Evolutionary conservation across 495 filamentous ascomycete genomes (phyloP), one percentile per base, ranked within the genome.

Genomic region (Penicillium canescens): DNA sequence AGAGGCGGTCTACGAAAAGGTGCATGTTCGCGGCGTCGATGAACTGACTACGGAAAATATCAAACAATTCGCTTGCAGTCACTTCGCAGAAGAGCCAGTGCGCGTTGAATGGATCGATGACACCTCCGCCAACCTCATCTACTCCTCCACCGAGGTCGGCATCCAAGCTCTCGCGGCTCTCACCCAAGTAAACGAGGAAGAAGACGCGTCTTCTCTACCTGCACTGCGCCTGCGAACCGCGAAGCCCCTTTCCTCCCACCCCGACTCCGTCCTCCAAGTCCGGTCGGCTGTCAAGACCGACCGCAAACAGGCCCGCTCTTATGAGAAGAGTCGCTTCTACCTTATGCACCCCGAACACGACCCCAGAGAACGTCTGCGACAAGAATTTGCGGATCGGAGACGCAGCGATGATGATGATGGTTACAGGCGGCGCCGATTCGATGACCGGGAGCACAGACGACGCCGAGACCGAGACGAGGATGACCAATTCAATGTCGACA

Each of bases 91-190:
- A 3, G 72, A 80, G 12, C 80, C 87, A 26, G 64, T 74, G 20
- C 80, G 82, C 16, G 73, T 97, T 58, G 90, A 97, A 70, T 98
- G 94, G 94, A 92, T 98, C 55, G 88, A 98, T 61, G 94, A 98
- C 66, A 87, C 82, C 14, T 94, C 92, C 0, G 90, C 91, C 54
- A 97, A 96, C 59, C 67, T 96, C 31, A 64, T 93, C 39, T 98
- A 91, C 75, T 75, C 79, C 24, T 81, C 78, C 21, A 70, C 87
- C 16, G 83, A 86, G n/a, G 63, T 79, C n/a, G 93, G 92, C 1
- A 60, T 79, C 2, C 76, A 83, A 44, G 93, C 91, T 12, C 79
- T 98, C n/a, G 63, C 73, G 38, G 81, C 84, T 5, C 78, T 97
- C 42, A 77, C 73, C 4, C 69, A 79, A 49, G 57, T 68, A 34